Evolutionary conservation across 176 grass and related monocot species (phyloP).

Genomic region (Oryza meridionalis): DNA sequence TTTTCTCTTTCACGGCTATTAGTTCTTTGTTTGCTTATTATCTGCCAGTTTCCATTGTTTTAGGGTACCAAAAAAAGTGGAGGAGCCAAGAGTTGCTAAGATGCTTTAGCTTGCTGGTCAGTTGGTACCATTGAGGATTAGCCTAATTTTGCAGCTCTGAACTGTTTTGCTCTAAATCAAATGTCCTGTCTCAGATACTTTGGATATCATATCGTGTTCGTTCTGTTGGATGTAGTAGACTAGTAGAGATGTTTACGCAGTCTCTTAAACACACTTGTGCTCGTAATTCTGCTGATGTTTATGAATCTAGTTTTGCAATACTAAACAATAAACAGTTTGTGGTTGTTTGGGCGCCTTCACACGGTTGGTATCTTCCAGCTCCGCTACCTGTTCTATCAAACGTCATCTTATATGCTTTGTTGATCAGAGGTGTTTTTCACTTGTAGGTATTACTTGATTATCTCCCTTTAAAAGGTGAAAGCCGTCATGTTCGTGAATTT

Average conservation of each 20-base stretch:
- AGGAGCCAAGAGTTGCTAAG: not conserved
- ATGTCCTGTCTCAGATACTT: not conserved
- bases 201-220: not conserved
- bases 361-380: not conserved
- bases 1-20: not conserved
- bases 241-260: not conserved
- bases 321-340: not conserved
- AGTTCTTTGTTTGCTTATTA: not conserved
- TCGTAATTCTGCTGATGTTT: not conserved
- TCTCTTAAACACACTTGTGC: not conserved
- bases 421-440: no score
- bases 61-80: slow-evolving; percentile 9
- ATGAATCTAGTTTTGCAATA: not conserved
- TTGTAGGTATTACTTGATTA: no score
- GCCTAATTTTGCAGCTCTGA: not conserved
- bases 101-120: not conserved
- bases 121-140: not conserved
- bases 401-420: no score
- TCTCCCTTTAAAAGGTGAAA: no score
- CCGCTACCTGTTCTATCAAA: not conserved
- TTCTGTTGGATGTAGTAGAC: not conserved
- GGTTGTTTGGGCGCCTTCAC: not conserved
- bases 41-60: not conserved
- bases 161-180: no score
- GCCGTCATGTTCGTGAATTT: no score